phyloP scores from a whole-genome alignment of 495 filamentous ascomycete species.

The Lentithecium fluviatile region DNA sequence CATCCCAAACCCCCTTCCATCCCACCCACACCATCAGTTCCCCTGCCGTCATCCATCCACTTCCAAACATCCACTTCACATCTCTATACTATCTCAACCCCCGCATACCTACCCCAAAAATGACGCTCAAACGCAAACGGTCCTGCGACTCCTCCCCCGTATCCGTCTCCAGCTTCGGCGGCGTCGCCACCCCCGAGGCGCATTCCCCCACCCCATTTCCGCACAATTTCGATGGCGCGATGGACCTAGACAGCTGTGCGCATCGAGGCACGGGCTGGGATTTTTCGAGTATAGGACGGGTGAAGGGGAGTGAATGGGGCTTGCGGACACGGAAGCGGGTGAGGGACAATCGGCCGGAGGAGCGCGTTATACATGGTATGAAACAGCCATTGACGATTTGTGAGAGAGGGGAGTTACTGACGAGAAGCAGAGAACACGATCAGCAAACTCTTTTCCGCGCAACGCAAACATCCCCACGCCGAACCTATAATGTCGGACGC shows the following conservation, averaged over 20 bases:
- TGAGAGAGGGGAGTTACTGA: slow-evolving; percentile 1
- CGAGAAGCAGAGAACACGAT: slow-evolving; percentile 40
- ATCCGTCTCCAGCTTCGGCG: slow-evolving; percentile 35
- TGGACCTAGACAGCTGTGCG: slow-evolving; percentile 14
- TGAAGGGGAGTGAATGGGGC: slow-evolving; percentile 18
- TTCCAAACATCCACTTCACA: neutral
- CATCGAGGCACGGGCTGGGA: slow-evolving; percentile 8
- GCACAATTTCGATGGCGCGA: slow-evolving; percentile 21
- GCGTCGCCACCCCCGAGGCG: slow-evolving; percentile 23
- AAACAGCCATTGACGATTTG: slow-evolving; percentile 1
- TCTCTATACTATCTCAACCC: neutral
- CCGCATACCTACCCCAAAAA: slow-evolving; percentile 14
- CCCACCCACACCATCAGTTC: neutral
- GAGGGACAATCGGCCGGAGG: slow-evolving; percentile 43
- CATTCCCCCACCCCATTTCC: slow-evolving; percentile 29
- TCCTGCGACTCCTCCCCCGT: slow-evolving; percentile 36
- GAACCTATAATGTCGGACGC: slow-evolving; percentile 24
- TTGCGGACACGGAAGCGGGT: slow-evolving; percentile 42
- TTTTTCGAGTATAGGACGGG: slow-evolving; percentile 11
- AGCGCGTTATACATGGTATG: slow-evolving; percentile 41
- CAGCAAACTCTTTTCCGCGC: slow-evolving; percentile 40
- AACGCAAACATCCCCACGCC: slow-evolving; percentile 33
- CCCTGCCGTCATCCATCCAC: neutral
- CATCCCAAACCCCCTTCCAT: neutral
- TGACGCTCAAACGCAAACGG: slow-evolving; percentile 46